Percentiles rank a stretch among this genome's conserved stretches.
Conservation (phyloP, 2,329 filamentous ascomycete genomes). For the Cladosporium sp. region DNA sequence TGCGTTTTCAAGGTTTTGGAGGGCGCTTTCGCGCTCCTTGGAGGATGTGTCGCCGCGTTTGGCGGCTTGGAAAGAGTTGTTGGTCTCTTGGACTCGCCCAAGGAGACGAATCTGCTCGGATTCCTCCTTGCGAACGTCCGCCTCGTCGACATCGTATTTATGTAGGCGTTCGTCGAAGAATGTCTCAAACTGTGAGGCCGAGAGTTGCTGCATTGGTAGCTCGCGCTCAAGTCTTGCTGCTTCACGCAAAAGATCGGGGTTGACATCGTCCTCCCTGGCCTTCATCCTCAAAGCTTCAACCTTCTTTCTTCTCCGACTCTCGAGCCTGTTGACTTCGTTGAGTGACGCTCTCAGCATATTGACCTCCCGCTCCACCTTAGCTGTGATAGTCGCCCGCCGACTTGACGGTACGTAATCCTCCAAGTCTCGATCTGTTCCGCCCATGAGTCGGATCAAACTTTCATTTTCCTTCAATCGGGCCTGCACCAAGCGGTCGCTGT, state of each 20-base stretch:
- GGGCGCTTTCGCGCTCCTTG: conserved; percentile 74
- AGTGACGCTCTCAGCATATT: conserved; percentile 71
- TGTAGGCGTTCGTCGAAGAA: conserved; percentile 82
- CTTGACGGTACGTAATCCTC: conserved; percentile 89
- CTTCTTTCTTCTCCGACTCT: conserved; percentile 73
- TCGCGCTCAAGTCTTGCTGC: conserved; percentile 79
- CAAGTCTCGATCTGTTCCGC: conserved; percentile 72
- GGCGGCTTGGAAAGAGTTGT: conserved; percentile 71
- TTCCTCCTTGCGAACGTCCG: conserved; percentile 67
- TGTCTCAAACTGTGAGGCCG: conserved; percentile 84
- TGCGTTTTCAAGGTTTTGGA: conserved; percentile 84
- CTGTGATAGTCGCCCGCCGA: conserved; percentile 71
- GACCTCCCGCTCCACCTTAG: conserved; percentile 74
- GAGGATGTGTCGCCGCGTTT: conserved; percentile 62
- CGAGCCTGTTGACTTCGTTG: conserved; percentile 79
- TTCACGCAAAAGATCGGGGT: conserved; percentile 75
- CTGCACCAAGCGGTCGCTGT: conserved; percentile 66
- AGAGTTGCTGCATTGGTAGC: conserved; percentile 78
- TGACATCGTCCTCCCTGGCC: conserved; percentile 79
- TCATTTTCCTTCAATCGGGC: conserved; percentile 76
- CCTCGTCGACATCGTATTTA: conserved; percentile 74
- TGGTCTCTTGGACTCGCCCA: conserved; percentile 66
- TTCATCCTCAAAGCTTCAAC: conserved; percentile 76
- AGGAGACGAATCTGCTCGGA: conserved; percentile 72
- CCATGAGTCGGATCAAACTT: conserved; percentile 68